Evolutionary conservation across 768 basidiomycete genomes (phyloP).

Genomic region (Pholiota molesta): DNA sequence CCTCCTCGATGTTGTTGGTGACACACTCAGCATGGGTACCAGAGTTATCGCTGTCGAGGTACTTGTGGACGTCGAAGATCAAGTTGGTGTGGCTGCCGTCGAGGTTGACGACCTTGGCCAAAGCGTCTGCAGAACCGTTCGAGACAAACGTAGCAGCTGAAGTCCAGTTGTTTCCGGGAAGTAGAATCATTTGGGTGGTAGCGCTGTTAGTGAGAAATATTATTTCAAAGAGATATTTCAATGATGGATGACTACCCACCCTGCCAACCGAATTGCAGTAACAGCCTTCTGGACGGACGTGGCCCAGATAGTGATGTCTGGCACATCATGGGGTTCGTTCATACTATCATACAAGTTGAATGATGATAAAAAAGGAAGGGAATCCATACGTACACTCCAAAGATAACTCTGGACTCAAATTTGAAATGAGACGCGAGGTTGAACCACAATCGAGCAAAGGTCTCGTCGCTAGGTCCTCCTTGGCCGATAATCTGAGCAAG

Average conservation of each 20-base stretch:
- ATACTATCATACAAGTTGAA: slow-evolving; percentile 35
- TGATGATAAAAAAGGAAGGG: not conserved
- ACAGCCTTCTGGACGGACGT: slow-evolving; percentile 59
- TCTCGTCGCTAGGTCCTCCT: slow-evolving; percentile 57
- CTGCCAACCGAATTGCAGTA: slow-evolving; percentile 60
- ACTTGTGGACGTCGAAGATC: slow-evolving; percentile 67
- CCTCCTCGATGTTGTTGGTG: slow-evolving; percentile 53
- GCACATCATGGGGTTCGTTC: slow-evolving; percentile 68
- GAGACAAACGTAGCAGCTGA: slow-evolving; percentile 53
- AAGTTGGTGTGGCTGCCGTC: slow-evolving; percentile 48
- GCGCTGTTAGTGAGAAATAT: slow-evolving; percentile 35
- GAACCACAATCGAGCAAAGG: slow-evolving; percentile 57
- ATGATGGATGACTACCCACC: slow-evolving; percentile 28
- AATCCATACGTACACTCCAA: slow-evolving; percentile 44
- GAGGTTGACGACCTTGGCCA: slow-evolving; percentile 46
- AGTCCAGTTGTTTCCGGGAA: slow-evolving; percentile 62
- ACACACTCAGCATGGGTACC: slow-evolving; percentile 43
- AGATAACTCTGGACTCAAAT: slow-evolving; percentile 42
- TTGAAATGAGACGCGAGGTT: slow-evolving; percentile 54
- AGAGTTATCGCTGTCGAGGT: slow-evolving; percentile 57
- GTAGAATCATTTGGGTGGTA: slow-evolving; percentile 54
- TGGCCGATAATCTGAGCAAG: slow-evolving; percentile 55
- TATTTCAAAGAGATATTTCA: not conserved
- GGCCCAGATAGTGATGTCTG: slow-evolving; percentile 51
- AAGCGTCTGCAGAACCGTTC: slow-evolving; percentile 51